These are phyloP conservation scores for Kluyveromyces starmeri DNA, from an alignment of 805 yeast species.

Conservation along the genomic window DNA sequence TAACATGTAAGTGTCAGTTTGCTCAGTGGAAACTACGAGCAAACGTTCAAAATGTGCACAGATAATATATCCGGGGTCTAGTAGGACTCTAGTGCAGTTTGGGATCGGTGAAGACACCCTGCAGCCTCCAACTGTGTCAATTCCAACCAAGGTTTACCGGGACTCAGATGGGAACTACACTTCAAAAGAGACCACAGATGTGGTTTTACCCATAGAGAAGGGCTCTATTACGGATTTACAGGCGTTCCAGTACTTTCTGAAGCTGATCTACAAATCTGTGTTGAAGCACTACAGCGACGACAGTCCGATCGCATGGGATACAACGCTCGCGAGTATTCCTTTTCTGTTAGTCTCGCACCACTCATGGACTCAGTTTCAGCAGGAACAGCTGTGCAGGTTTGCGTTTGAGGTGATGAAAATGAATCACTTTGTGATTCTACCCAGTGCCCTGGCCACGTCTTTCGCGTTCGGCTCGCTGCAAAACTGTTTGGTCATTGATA, in stretches of 20 bases:
- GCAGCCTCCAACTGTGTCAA: conserved; percentile 62
- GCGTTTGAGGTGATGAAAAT: conserved; percentile 66
- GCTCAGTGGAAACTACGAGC: too few species aligned
- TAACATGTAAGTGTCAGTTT: too few species aligned
- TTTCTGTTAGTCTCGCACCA: conserved; percentile 57
- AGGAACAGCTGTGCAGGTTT: conserved; percentile 66
- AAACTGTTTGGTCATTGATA: conserved; percentile 67
- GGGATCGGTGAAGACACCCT: conserved; percentile 59
- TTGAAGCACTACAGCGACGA: conserved; percentile 18
- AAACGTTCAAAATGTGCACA: too few species aligned
- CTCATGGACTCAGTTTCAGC: conserved; percentile 57
- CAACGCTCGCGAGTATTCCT: conserved; percentile 45
- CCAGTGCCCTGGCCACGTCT: conserved; percentile 57
- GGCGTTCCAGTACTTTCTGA: conserved; percentile 58
- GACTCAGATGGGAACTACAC: conserved; percentile 29
- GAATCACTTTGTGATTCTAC: conserved; percentile 62
- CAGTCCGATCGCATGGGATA: conserved; percentile 22
- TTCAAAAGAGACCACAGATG: conserved; percentile 27
- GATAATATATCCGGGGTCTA: conserved; percentile 76
- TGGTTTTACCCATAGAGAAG: conserved; percentile 51
- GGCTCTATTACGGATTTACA: conserved; percentile 59
- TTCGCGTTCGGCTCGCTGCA: conserved; percentile 64
- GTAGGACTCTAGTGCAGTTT: conserved; percentile 62
- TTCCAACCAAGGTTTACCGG: conserved; percentile 70
- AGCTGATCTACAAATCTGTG: conserved; percentile 40